These are phyloP conservation scores for Paracamarosporium sp. DNA, from an alignment of 2,329 filamentous ascomycete species.

Conservation along the genomic window DNA sequence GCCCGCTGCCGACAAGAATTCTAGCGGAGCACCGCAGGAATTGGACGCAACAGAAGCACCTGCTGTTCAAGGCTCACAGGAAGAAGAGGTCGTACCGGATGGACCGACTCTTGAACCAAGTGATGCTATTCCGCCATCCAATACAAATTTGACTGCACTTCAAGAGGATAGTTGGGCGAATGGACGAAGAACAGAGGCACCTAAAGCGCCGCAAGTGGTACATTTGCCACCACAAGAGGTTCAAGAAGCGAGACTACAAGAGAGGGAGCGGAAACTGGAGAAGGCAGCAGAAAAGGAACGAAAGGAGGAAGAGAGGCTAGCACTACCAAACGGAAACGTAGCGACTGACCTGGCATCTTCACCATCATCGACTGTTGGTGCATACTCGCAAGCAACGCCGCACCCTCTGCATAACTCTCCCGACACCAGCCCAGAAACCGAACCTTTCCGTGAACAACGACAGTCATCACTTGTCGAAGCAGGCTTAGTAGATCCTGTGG, in stretches of 20 bases:
- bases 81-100: constrained; percentile 17
- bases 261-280: constrained; percentile 49
- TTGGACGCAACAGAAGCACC: constrained; percentile 12
- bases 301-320: constrained; percentile 47
- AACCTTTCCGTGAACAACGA: constrained; percentile 49
- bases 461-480: constrained; percentile 27
- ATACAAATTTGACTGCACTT: constrained; percentile 41
- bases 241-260: constrained; percentile 55
- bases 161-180: constrained; percentile 25
- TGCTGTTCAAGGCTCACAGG: constrained; percentile 19
- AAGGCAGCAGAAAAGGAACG: constrained; percentile 43
- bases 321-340: constrained; percentile 30
- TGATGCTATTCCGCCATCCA: constrained; percentile 33
- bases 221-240: constrained; percentile 59
- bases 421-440: constrained; percentile 76
- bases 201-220: constrained; percentile 44
- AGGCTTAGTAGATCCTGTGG: constrained; percentile 43
- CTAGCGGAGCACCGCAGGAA: constrained; percentile 11
- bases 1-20: constrained; percentile 17
- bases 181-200: constrained; percentile 15
- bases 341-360: constrained; percentile 50
- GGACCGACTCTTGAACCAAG: constrained; percentile 30
- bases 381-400: constrained; percentile 76
- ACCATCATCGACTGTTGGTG: constrained; percentile 70
- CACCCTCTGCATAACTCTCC: constrained; percentile 71